A percentile compares a stretch with the other conserved stretches of the same genome.
These are phyloP conservation scores for Hymenoscyphus linearis DNA, from an alignment of 2,329 filamentous ascomycete genomes.

Conservation along the genomic window DNA sequence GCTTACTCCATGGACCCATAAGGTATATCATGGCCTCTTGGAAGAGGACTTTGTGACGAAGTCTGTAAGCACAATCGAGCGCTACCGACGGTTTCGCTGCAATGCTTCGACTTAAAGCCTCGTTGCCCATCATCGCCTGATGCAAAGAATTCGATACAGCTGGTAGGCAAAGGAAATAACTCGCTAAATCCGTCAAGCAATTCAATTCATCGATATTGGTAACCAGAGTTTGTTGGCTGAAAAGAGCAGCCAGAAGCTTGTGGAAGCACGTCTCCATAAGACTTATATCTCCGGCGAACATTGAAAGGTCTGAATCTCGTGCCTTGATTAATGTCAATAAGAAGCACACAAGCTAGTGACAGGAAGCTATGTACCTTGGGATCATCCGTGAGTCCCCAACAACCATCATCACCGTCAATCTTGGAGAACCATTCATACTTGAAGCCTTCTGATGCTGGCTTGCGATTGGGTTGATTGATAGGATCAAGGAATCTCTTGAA, in stretches of 20 bases:
- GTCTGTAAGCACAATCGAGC: not conserved
- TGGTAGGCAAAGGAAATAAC: slow-evolving; percentile 8
- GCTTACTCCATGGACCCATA: not conserved
- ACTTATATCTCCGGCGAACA: not conserved
- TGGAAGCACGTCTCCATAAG: slow-evolving; percentile 5
- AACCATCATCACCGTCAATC: not conserved
- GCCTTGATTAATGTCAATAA: not conserved
- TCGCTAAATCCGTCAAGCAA: not conserved
- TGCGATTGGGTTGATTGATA: not conserved
- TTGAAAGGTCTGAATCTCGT: not conserved
- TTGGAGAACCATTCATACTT: slow-evolving; percentile 7
- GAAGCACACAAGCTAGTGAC: not conserved
- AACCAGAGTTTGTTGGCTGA: slow-evolving; percentile 1
- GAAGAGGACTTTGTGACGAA: slow-evolving; percentile 9
- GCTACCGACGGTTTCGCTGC: not conserved
- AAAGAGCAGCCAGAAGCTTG: slow-evolving; percentile 10
- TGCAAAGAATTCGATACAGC: slow-evolving; percentile 8
- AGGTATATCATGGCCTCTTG: slow-evolving; percentile 5
- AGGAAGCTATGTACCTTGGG: not conserved
- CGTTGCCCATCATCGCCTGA: not conserved
- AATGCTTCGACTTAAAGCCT: not conserved
- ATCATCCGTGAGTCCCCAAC: not conserved
- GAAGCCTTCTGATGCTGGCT: not conserved
- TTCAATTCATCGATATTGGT: not conserved
- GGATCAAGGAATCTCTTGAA: slow-evolving; percentile 11